Percentiles rank a stretch among this genome's conserved stretches.
phyloP scores from a whole-genome alignment of 2,329 filamentous ascomycete genomes.

The Trichoderma arundinaceum region DNA sequence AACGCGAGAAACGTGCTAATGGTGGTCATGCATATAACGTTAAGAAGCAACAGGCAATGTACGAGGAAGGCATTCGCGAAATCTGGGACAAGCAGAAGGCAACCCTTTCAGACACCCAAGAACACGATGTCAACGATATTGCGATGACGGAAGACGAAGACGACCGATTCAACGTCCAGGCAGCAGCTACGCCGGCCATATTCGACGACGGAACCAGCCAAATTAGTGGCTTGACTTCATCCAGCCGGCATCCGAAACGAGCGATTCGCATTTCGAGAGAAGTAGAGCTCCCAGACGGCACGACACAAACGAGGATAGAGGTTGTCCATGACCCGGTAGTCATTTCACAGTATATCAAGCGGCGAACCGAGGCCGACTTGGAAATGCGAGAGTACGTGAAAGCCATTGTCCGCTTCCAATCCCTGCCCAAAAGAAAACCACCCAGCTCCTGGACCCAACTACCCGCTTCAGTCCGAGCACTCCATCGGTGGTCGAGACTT shows the following conservation, averaged over 20 bases:
- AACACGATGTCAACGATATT: slow-evolving; percentile 68
- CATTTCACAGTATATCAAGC: slow-evolving; percentile 85
- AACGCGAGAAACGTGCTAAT: slow-evolving; percentile 84
- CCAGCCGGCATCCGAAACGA: slow-evolving; percentile 71
- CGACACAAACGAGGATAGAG: slow-evolving; percentile 68
- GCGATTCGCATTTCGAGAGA: slow-evolving; percentile 75
- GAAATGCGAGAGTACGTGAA: slow-evolving; percentile 72
- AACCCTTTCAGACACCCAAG: slow-evolving; percentile 74
- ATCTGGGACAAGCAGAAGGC: slow-evolving; percentile 91
- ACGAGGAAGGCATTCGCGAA: slow-evolving; percentile 86
- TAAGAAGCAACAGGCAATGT: slow-evolving; percentile 88
- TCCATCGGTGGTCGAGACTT: slow-evolving; percentile 36
- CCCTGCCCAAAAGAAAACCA: slow-evolving; percentile 22
- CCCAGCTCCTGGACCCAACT: slow-evolving; percentile 34
- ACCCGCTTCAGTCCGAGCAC: slow-evolving; percentile 33
- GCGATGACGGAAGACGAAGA: slow-evolving; percentile 65
- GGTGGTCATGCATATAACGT: slow-evolving; percentile 98
- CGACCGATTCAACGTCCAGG: slow-evolving; percentile 73
- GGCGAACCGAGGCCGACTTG: slow-evolving; percentile 72
- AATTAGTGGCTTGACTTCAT: slow-evolving; percentile 70
- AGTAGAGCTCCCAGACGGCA: slow-evolving; percentile 51
- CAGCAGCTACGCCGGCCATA: slow-evolving; percentile 69
- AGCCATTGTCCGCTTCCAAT: slow-evolving; percentile 30
- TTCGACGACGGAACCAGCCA: slow-evolving; percentile 82
- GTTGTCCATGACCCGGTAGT: slow-evolving; percentile 81